Percentiles rank a stretch among this genome's conserved stretches.
phyloP scores from a whole-genome alignment of 495 filamentous ascomycete genomes.

The Hypomontagnella submonticulosa region DNA sequence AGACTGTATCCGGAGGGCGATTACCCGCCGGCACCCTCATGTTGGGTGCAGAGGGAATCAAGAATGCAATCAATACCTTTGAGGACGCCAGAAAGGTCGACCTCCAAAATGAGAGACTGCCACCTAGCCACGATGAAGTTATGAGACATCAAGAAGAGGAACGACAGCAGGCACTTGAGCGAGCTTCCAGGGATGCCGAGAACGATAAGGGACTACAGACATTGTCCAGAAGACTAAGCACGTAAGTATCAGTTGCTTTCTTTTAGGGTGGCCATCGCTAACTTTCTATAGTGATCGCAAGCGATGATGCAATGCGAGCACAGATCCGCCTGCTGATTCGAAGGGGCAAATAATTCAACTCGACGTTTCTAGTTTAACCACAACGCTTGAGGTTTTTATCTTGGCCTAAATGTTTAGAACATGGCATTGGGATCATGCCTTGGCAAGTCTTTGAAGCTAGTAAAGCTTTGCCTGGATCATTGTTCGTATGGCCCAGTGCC shows the following conservation, averaged over 20 bases:
- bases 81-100: constrained; percentile 99
- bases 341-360: constrained; percentile 21
- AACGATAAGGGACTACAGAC: constrained; percentile 87
- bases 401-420: constrained; percentile 39
- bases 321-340: constrained; percentile 29
- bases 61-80: constrained; percentile 97
- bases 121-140: constrained; percentile 93
- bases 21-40: constrained; percentile 96
- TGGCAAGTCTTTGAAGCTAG: constrained; percentile 24
- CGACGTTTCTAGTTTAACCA: constrained; percentile 26
- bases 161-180: constrained; percentile 81
- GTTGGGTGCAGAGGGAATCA: constrained; percentile 98
- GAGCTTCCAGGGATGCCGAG: constrained; percentile 85
- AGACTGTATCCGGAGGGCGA: constrained; percentile 93
- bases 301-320: constrained; percentile 36
- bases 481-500: constrained; percentile 8
- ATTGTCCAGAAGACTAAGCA: constrained; percentile 91
- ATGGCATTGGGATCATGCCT: constrained; percentile 17
- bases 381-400: constrained; percentile 26
- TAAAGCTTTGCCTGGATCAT: constrained; percentile 26
- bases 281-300: constrained; percentile 46
- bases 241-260: constrained; percentile 69
- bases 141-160: constrained; percentile 80
- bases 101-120: constrained; percentile 93
- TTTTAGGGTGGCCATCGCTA: constrained; percentile 4